Base-by-base conservation (phyloP, 345 rosid genomes). In the Eucalyptus virginea region DNA sequence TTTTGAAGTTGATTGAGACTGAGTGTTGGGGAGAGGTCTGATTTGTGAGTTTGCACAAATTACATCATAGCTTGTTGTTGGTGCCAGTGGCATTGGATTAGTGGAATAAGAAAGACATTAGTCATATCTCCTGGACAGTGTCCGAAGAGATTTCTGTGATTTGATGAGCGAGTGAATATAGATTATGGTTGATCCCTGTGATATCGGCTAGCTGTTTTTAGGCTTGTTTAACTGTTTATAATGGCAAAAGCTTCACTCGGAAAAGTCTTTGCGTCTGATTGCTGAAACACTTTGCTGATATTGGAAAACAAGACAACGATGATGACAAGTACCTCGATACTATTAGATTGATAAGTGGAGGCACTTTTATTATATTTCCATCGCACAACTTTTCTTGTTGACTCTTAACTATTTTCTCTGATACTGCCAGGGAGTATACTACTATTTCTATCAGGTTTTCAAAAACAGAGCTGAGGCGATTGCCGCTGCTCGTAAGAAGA, bases 371-470 rank as follows among this genome's bases (percentile, higher is more conserved):
- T 86, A 42, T 40, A 40, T 37, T 60, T 62, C 37, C 44, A 28
- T 37, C 50, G 6, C 18, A 34, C 54, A 49, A 32, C 34, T 65
- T 86, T 48, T 89, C n/a, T 58, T 48, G 19, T 62, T 26, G 26
- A 86, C n/a, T 17, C 87, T 47, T 52, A 18, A 47, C 87, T 37
- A 30, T 50, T 45, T 86, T 77, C 87, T 92, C 72, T 86, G 88
- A 80, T 90, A 44, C 47, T 91, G 86, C 80, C 93, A 95, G 96
- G 96, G 97, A 24, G 92, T 95, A 88, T 95, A 94, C 91, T 94
- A 95, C 92, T 95, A 94, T 89, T 95, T 95, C 89, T 95, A 94
- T 91, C 97, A 94, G 89, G 92, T 93, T 56, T 93, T 95, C 91
- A 95, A 94, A 86, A 94, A 94, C 90, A 94, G 93, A 92, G 97